These are phyloP conservation scores for Amaranthus palmeri DNA, from an alignment of 148 eudicot genomes.

Conservation along the genomic window DNA sequence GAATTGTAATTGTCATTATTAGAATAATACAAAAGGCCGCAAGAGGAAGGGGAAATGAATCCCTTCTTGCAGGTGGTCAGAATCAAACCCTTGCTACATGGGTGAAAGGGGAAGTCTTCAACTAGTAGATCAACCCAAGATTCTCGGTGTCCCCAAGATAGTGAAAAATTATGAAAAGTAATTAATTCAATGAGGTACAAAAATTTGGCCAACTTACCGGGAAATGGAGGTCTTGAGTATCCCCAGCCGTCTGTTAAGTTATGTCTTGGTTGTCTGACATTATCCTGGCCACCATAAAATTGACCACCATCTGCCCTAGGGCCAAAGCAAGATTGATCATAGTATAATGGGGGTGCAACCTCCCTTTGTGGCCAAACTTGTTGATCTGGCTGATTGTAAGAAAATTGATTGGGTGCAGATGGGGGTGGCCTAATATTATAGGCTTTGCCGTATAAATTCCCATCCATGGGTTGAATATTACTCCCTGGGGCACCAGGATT, in stretches of 20 bases:
- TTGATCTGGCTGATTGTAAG: slow-evolving; percentile 66
- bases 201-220: slow-evolving; percentile 33
- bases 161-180: neutral
- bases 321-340: slow-evolving; percentile 43
- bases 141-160: neutral
- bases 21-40: slow-evolving; percentile 50
- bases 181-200: neutral
- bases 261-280: slow-evolving; percentile 44
- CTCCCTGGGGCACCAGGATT: slow-evolving; percentile 38
- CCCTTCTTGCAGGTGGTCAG: too few species aligned
- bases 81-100: too few species aligned
- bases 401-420: slow-evolving; percentile 76
- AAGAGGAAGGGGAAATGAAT: neutral
- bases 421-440: slow-evolving; percentile 75
- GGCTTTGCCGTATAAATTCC: slow-evolving; percentile 32
- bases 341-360: slow-evolving; percentile 51
- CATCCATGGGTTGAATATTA: slow-evolving; percentile 37
- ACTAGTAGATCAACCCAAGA: too few species aligned
- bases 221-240: slow-evolving; percentile 53
- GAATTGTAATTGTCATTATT: slow-evolving; percentile 49
- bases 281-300: slow-evolving; percentile 65
- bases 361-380: slow-evolving; percentile 45
- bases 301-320: slow-evolving; percentile 51
- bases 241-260: slow-evolving; percentile 73
- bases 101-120: too few species aligned